Percentiles rank a stretch among this genome's conserved stretches.
Conservation (phyloP, 75 land plant genomes). For the Cupressus sempervirens region DNA sequence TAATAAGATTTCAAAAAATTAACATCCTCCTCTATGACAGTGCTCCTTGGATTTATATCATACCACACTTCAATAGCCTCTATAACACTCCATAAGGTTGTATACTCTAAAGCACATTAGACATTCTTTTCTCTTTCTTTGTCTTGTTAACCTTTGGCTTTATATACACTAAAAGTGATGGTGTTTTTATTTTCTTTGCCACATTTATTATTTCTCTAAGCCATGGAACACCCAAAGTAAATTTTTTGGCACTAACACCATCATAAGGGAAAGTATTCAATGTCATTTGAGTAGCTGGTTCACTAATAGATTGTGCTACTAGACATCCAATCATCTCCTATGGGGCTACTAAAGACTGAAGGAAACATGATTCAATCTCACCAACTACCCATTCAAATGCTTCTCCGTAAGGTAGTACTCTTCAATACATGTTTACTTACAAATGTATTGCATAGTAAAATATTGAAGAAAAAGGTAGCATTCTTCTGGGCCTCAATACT, state of each 20-base stretch:
- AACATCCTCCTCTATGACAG: slow-evolving; percentile 91
- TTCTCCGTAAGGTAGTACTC: slow-evolving; percentile 78
- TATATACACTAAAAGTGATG: slow-evolving; percentile 84
- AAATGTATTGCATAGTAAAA: slow-evolving; percentile 87
- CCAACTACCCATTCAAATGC: slow-evolving; percentile 99
- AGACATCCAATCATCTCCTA: slow-evolving; percentile 99
- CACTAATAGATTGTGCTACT: slow-evolving; percentile 98
- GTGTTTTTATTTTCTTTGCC: slow-evolving; percentile 96
- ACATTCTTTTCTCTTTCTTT: slow-evolving; percentile 95
- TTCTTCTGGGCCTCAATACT: no score
- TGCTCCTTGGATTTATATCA: slow-evolving; percentile 95
- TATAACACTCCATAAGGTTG: no score
- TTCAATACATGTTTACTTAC: slow-evolving; percentile 90
- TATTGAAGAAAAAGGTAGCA: slow-evolving; percentile 93
- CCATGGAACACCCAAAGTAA: slow-evolving; percentile 91
- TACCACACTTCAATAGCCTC: slow-evolving; percentile 98
- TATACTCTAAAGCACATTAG: slow-evolving; percentile 94
- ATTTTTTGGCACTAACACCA: slow-evolving; percentile 99
- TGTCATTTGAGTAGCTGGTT: no score
- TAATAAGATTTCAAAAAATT: slow-evolving; percentile 94
- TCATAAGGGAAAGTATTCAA: slow-evolving; percentile 98
- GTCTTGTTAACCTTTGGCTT: slow-evolving; percentile 66
- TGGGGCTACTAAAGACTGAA: slow-evolving; percentile 94
- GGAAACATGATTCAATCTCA: slow-evolving; percentile 92
- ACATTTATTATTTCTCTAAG: slow-evolving; percentile 95